Percentiles rank a stretch among this genome's conserved stretches.
These are phyloP conservation scores for Colletotrichum sp. DNA, from an alignment of 2,329 filamentous ascomycete genomes.

Conservation along the genomic window DNA sequence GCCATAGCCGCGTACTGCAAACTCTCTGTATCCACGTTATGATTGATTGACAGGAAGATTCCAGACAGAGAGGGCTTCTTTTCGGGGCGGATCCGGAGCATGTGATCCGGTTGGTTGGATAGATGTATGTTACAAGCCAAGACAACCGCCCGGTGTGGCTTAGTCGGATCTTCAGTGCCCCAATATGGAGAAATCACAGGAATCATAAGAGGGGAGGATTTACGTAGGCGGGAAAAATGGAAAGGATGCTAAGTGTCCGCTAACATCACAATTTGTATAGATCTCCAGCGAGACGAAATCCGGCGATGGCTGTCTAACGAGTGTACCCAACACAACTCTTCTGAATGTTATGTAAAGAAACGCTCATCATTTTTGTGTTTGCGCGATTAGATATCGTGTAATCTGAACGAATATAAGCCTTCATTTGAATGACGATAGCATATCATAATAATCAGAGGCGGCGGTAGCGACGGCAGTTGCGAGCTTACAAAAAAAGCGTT, in stretches of 20 bases:
- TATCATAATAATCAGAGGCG: not conserved
- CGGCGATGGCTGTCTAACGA: not conserved
- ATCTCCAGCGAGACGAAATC: not conserved
- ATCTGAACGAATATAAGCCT: not conserved
- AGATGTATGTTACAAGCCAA: accelerated
- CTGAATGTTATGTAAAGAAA: not conserved
- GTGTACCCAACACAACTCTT: accelerated
- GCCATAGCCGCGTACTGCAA: not conserved
- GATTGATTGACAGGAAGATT: accelerated
- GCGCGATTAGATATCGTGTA: not conserved
- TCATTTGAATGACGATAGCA: not conserved
- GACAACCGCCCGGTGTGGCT: not conserved
- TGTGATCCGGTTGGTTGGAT: not conserved
- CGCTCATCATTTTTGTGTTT: accelerated
- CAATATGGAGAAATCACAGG: not conserved
- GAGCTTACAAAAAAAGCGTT: not conserved
- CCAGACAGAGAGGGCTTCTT: not conserved
- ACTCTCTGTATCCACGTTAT: accelerated
- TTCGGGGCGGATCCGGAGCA: accelerated
- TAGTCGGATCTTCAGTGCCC: not conserved
- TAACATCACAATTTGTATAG: not conserved
- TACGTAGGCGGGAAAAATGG: accelerated
- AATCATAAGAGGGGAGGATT: not conserved
- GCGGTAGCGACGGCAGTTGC: not conserved
- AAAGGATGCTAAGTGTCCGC: not conserved